Evolutionary conservation across 495 filamentous ascomycete genomes (phyloP).

Genomic region (Cenococcum geophilum): DNA sequence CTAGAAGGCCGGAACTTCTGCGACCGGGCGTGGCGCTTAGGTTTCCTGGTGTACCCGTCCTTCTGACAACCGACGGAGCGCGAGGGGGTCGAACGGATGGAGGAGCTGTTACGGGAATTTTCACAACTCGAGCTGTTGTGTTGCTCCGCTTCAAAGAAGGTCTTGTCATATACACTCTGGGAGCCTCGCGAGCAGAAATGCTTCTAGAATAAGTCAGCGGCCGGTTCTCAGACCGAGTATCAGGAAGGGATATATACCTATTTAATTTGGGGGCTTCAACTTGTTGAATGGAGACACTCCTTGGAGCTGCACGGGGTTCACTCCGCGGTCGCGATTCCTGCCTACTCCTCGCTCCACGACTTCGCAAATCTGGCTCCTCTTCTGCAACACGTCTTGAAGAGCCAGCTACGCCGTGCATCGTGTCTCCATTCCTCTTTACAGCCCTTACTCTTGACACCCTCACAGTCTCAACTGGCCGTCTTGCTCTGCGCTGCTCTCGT

Average conservation of each 20-base stretch:
- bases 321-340: background rate
- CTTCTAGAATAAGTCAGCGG: constrained; percentile 19
- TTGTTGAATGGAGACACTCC: background rate
- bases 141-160: constrained; percentile 23
- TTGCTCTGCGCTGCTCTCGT: constrained; percentile 20
- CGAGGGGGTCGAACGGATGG: background rate
- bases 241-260: constrained; percentile 14
- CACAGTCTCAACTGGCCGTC: background rate
- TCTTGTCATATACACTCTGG: constrained; percentile 23
- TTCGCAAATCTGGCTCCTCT: background rate
- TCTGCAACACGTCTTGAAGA: background rate
- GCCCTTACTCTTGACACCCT: background rate
- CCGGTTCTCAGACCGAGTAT: background rate
- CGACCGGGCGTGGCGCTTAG: constrained; percentile 7
- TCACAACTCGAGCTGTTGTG: constrained; percentile 11
- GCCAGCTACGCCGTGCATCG: background rate
- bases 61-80: background rate
- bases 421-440: background rate
- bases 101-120: constrained; percentile 11
- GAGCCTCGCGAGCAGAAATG: constrained; percentile 22
- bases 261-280: constrained; percentile 9
- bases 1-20: constrained; percentile 26
- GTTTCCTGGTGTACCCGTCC: constrained; percentile 2
- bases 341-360: background rate
- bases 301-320: background rate